Evolutionary conservation across 208 protist genomes (phyloP), one percentile per base, ranked within the genome.

Genomic region (Leishmania tropica): DNA sequence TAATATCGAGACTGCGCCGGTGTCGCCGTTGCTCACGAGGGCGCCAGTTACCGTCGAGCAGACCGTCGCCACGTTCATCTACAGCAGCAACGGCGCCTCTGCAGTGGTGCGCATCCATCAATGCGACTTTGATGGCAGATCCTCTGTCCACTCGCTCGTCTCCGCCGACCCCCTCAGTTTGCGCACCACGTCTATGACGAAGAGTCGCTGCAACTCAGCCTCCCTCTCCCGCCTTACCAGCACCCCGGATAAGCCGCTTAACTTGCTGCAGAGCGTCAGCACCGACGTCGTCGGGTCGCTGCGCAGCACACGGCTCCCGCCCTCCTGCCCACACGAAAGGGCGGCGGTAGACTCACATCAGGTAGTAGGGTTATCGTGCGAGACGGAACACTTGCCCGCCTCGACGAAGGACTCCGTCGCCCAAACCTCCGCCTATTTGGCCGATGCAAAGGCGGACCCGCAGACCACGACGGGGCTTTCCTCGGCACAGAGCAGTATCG

Each of bases 141-240:
- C 35, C 73, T 17, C 73, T 15, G 15, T 5, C 17, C 35, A 4
- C 19, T 40, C 7, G 17, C 31, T 48, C 47, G 6, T 76, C 73
- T 11, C 28, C 11, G 19, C n/a, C 15, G 48, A 58, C n/a, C 13
- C 47, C 2, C n/a, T 17, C 10, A 35, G 42, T 1, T 10, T 40
- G 28, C 42, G 19, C 28, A 58, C 47, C 10, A 24, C 6, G 42
- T 37, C 45, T 35, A 28, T 56, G 67, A 28, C 42, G 51, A 74
- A 19, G 47, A 78, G 64, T 62, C 31, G 17, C 64, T 64, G 74
- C 47, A 56, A 40, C 73, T 60, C 73, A 35, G 51, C 73, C 35
- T 76, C 80, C 5, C 53, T 84, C 21, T 80, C 80, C 45, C 56
- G 80, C 19, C 75, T 80, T 15, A 84, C 75, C 42, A 58, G 67